phyloP scores from a whole-genome alignment of 1,284 basidiomycete species.

The Puccinia polysora region DNA sequence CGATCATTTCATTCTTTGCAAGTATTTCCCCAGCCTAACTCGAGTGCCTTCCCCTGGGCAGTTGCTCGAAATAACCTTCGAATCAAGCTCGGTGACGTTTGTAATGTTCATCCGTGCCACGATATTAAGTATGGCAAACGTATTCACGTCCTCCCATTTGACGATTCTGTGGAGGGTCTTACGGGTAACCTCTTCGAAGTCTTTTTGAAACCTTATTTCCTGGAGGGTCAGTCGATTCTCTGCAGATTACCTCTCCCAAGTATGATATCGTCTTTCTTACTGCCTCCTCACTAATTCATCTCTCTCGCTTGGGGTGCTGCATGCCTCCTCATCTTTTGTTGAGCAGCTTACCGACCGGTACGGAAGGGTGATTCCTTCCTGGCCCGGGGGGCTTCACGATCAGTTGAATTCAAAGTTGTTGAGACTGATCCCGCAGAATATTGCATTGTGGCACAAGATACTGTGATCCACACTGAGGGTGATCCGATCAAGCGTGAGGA shows the following conservation, averaged over 20 bases:
- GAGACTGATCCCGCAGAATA: slow-evolving; percentile 84
- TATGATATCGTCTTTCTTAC: neutral
- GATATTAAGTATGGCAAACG: slow-evolving; percentile 99
- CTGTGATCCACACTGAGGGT: slow-evolving; percentile 94
- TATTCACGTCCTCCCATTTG: slow-evolving; percentile 93
- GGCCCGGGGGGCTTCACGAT: slow-evolving; percentile 92
- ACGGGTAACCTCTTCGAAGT: slow-evolving; percentile 99
- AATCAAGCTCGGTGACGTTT: slow-evolving; percentile 93
- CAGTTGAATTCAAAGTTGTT: slow-evolving; percentile 98
- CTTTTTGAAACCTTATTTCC: slow-evolving; percentile 97
- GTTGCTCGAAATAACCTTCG: slow-evolving; percentile 97
- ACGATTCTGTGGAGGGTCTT: slow-evolving; percentile 89
- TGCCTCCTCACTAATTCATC: neutral
- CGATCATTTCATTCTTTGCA: neutral
- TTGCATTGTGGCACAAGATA: slow-evolving; percentile 95
- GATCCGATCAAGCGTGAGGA: slow-evolving; percentile 98
- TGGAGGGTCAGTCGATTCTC: slow-evolving; percentile 65
- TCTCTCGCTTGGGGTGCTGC: neutral
- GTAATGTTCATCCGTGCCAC: slow-evolving; percentile 88
- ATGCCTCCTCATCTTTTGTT: neutral
- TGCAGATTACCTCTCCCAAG: neutral
- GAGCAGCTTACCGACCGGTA: slow-evolving; percentile 78
- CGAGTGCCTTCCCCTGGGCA: slow-evolving; percentile 46
- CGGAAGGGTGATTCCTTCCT: slow-evolving; percentile 98
- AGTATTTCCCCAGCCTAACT: neutral